Conservation (phyloP, 2,329 filamentous ascomycete species). For the Fusarium floridanum region DNA sequence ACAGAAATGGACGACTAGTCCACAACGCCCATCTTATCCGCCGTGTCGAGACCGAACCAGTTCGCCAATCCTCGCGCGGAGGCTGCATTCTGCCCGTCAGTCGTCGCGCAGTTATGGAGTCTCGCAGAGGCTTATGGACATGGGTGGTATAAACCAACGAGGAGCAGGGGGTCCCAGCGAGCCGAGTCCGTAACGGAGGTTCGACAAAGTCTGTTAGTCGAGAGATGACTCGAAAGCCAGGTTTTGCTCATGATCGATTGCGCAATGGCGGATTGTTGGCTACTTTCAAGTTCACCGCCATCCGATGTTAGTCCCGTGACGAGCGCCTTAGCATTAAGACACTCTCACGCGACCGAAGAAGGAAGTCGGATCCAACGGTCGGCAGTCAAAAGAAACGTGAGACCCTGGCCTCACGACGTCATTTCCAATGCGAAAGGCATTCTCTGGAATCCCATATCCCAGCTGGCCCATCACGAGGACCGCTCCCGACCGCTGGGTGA, state of each 20-base stretch:
- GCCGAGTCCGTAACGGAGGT: slow-evolving; percentile 1
- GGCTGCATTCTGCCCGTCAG: slow-evolving; percentile 31
- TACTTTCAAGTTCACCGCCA: slow-evolving; percentile 35
- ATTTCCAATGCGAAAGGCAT: slow-evolving; percentile 33
- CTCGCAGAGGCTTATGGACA: slow-evolving; percentile 34
- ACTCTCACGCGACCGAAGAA: slow-evolving; percentile 36
- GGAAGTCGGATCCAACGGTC: slow-evolving; percentile 30
- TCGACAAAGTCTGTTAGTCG: slow-evolving; percentile 23
- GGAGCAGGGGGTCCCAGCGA: slow-evolving; percentile 9
- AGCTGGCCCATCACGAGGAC: slow-evolving; percentile 32
- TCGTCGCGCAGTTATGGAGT: slow-evolving; percentile 28
- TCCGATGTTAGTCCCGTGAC: slow-evolving; percentile 30
- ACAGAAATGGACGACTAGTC: slow-evolving; percentile 30
- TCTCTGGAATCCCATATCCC: slow-evolving; percentile 20
- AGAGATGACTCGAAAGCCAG: slow-evolving; percentile 1
- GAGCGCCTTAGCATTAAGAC: slow-evolving; percentile 13
- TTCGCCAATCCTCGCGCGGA: slow-evolving; percentile 43
- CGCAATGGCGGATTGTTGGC: slow-evolving; percentile 26
- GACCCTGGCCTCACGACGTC: slow-evolving; percentile 33
- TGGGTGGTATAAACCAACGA: slow-evolving; percentile 38
- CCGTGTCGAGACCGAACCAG: slow-evolving; percentile 32
- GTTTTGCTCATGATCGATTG: slow-evolving; percentile 18
- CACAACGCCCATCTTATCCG: slow-evolving; percentile 32
- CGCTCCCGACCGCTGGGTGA: slow-evolving; percentile 36
- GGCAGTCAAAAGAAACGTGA: slow-evolving; percentile 21